Base-by-base conservation (phyloP, 176 grass and related monocot species). In the Rhynchospora pubera region DNA sequence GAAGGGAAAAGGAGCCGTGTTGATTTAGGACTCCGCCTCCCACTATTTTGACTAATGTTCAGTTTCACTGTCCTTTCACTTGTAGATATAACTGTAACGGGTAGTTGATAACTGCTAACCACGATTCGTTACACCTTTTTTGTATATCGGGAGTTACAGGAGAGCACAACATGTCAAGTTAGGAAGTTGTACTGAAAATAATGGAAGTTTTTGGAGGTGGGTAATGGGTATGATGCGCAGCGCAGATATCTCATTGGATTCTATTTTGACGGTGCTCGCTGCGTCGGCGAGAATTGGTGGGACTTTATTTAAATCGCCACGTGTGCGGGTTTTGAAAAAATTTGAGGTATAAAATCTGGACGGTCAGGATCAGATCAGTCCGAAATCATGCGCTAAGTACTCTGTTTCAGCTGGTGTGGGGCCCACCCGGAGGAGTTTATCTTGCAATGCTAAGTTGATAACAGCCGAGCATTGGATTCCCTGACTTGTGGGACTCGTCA, bases 241-340 rank as follows among this genome's bases (percentile, higher is more conserved):
- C 71, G 9, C 13, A 67, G 39, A 82, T 53, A 24, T 23, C 34
- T 77, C 83, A 77, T 84, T 77, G 83, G 83, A 84, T 84, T 84
- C 83, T 77, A n/a, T 60, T 84, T 63, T 50, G 79, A 53, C 34
- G 79, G 57, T 82, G 79, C 45, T 14, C 7, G 11, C 4, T 62
- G 18, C 55, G 60, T 66, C 59, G 60, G 57, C 18, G 79, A 5
- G 9, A 65, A 65, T 82, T 82, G 42, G 48, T 28, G 48, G 48
- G 6, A 64, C 2, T 13, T 65, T 46, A 19, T 39, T 18, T 15
- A 24, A 18, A 14, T 39, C 24, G 82, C 43, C 66, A 76, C 50
- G 67, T 74, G 22, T 75, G 67, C 68, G 66, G 28, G 28, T 13
- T 76, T 8, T 7, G 6, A n/a, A 28, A 28, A 58, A 32, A 45